These are phyloP conservation scores for Chalciporus sphaerocephalus DNA, from an alignment of 768 basidiomycete genomes.

Conservation along the genomic window DNA sequence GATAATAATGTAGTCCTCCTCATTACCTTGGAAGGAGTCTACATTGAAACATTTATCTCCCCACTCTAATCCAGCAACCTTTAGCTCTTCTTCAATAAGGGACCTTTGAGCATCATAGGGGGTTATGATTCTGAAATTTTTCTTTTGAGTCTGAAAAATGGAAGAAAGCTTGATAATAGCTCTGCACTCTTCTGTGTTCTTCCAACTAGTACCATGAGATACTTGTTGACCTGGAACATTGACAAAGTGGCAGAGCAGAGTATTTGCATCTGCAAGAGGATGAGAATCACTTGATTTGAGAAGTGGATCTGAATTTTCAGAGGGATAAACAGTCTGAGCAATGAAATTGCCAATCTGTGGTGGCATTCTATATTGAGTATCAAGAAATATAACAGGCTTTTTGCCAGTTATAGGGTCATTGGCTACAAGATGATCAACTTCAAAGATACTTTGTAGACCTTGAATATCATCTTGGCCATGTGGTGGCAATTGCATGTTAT, in stretches of 20 bases:
- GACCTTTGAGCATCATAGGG: constrained; percentile 76
- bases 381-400: constrained; percentile 47
- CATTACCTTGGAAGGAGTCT: constrained; percentile 84
- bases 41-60: constrained; percentile 71
- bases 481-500: constrained; percentile 73
- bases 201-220: constrained; percentile 35
- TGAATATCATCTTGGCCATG: constrained; percentile 67
- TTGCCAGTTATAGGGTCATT: constrained; percentile 18
- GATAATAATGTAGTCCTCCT: constrained; percentile 72
- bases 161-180: constrained; percentile 54
- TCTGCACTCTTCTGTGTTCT: constrained; percentile 57
- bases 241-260: constrained; percentile 60
- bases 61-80: constrained; percentile 49
- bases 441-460: constrained; percentile 73
- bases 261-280: constrained; percentile 36
- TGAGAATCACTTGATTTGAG: constrained; percentile 55
- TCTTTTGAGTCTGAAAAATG: constrained; percentile 47
- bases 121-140: constrained; percentile 64
- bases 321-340: constrained; percentile 61
- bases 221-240: constrained; percentile 46
- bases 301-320: constrained; percentile 23
- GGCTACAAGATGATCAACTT: constrained; percentile 53
- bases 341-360: constrained; percentile 73
- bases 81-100: constrained; percentile 53
- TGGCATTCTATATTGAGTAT: constrained; percentile 86